These are phyloP conservation scores for Anthracocystis setariae DNA, from an alignment of 1,284 basidiomycete genomes.

Conservation along the genomic window DNA sequence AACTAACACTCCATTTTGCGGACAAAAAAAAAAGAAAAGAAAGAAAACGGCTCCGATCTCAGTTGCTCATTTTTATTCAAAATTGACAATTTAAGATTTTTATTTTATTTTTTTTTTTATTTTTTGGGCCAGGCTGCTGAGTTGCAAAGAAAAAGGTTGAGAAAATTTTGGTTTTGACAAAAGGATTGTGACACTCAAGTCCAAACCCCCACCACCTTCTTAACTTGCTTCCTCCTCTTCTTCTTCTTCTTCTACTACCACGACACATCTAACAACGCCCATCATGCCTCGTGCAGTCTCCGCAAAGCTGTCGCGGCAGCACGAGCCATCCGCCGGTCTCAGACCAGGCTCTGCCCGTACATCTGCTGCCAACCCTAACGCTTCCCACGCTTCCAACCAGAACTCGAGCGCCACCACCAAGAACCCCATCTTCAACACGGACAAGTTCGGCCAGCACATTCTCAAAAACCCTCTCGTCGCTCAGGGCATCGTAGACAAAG, in stretches of 20 bases:
- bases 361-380: conserved; percentile 52
- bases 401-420: conserved; percentile 62
- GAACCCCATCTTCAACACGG: conserved; percentile 75
- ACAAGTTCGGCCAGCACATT: conserved; percentile 95
- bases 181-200: not conserved
- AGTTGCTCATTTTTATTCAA: not conserved
- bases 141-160: not conserved
- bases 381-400: conserved; percentile 58
- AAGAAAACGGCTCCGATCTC: conserved; percentile 5
- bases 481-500: conserved; percentile 76
- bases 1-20: not conserved
- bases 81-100: too few relatives aligned
- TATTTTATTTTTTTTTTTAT: not conserved
- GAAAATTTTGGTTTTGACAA: conserved; percentile 22
- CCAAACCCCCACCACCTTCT: not conserved
- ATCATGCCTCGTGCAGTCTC: conserved; percentile 90
- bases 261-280: conserved; percentile 12
- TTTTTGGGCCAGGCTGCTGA: not conserved
- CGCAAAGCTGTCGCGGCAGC: conserved; percentile 80
- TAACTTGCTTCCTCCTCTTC: too few relatives aligned
- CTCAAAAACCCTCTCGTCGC: conserved; percentile 91
- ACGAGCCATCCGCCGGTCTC: conserved; percentile 76
- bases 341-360: conserved; percentile 70
- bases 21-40: too few relatives aligned
- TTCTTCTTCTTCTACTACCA: conserved; percentile 4